Base-by-base conservation (phyloP, 208 protist species). In the Trypanosoma lewisi region DNA sequence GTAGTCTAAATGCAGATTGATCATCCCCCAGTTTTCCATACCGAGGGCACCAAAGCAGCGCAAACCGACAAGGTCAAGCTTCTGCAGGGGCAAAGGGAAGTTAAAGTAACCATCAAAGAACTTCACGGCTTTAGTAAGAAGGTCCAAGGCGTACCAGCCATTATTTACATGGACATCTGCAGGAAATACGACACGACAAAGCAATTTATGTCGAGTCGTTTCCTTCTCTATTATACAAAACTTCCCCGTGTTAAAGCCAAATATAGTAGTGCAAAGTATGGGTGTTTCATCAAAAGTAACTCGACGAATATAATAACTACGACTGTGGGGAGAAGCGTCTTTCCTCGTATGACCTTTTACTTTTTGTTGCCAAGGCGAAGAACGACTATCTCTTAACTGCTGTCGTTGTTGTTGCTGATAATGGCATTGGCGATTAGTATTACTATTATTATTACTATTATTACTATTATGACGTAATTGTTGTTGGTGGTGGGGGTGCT, bases 11-110 rank as follows among this genome's bases (percentile, higher is more conserved):
- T 80, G 63, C 56, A 97, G 89, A 21, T 80, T 94, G 23, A 98
- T 85, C 37, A 96, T 81, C 21, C 96, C 95, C 86, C 84, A 96
- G 75, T 98, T 96, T 55, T 91, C 86, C 87, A 94, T 92, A 14
- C 83, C 87, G 5, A 91, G 71, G 21, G 61, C n/a, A 4, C 31
- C 51, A 48, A 85, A 80, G 11, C 42, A 33, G 36, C 74, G 61
- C 50, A 89, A 16, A 4, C 65, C 73, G 9, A 90, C 70, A 28
- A 89, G 31, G 71, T 98, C 93, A 11, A 96, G 48, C 69, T 99
- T 99, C 19, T 76, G 78, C 25, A 98, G 75, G n/a, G 90, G 91
- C 64, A 95, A 95, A 30, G 34, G 64, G 23, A 90, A 72, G 31
- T 84, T 56, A 68, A 97, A 98, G 51, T 91, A 97, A 25, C 96